Base-by-base conservation (phyloP, 768 basidiomycete species). In the Boletus rubropictus region DNA sequence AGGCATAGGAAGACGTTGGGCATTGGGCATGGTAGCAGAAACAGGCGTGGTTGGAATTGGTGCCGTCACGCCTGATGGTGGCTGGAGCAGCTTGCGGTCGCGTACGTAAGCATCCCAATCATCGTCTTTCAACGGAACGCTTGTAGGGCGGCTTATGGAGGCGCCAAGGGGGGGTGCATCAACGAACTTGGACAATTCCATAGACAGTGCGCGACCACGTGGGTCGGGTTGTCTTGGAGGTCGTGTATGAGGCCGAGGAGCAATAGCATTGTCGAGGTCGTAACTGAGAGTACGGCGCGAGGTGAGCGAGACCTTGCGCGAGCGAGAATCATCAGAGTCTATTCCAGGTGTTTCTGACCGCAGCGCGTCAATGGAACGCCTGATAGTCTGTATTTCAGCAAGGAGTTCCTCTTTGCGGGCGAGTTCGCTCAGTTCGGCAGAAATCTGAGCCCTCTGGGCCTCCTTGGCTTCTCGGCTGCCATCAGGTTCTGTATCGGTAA, bases 21-120 rank as follows among this genome's bases (percentile, higher is more conserved):
- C 46, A 46, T 56, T 56, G 35, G 60, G 56, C 62, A 62, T 62
- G 49, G 63, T 53, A 3, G 72, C 51, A 44, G 69, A 59, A 37
- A 69, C 54, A 22, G 77, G 71, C 7, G 78, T 77, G n/a, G 84
- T 80, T 6, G 74, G 68, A 57, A 92, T 90, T 1, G 89, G 88
- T n/a, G 81, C 74, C 14, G 88, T 79, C 36, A 89, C 76, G 7
- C 89, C 88, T 17, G 82, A 76, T 9, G 89, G 89, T 35, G 90
- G 89, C 57, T 89, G 86, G 50, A 93, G 67, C 14, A 96, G 73
- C 60, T 86, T 89, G 46, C 92, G 79, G 41, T 94, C 89, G 37
- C 81, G 81, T 40, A 92, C 76, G 63, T 96, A 95, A 36, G 77
- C 68, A 52, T 94, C 86, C 92, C 92, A 96, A 53, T 87, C 83